Evolutionary conservation across 768 basidiomycete species (phyloP).

Genomic region (Boletus tomentosulus): DNA sequence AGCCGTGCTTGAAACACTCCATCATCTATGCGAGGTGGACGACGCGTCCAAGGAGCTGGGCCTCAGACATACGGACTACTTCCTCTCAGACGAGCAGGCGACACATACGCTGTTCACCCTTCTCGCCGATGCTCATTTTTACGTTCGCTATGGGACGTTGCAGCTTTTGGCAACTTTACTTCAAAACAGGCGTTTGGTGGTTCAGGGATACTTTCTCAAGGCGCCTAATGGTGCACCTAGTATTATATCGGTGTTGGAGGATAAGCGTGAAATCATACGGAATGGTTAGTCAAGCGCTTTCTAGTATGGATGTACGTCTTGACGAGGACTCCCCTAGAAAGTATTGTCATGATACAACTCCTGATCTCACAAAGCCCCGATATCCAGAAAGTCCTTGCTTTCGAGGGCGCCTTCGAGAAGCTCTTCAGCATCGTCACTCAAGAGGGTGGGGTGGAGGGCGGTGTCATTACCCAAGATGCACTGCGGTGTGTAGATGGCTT

Average conservation of each 20-base stretch:
- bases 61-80: conserved; percentile 75
- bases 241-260: conserved; percentile 72
- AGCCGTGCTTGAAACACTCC: conserved; percentile 87
- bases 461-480: conserved; percentile 81
- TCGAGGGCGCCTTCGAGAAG: conserved; percentile 95
- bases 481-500: conserved; percentile 82
- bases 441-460: conserved; percentile 92
- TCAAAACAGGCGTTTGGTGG: conserved; percentile 71
- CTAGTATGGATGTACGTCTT: background rate
- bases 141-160: conserved; percentile 78
- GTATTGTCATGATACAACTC: conserved; percentile 74
- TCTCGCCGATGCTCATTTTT: conserved; percentile 73
- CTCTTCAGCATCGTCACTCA: conserved; percentile 82
- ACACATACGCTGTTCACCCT: conserved; percentile 74
- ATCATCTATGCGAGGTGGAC: conserved; percentile 78
- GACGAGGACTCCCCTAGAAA: conserved; percentile 49
- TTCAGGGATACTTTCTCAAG: conserved; percentile 91
- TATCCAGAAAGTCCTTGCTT: conserved; percentile 94
- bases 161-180: conserved; percentile 79
- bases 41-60: conserved; percentile 61
- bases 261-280: conserved; percentile 83
- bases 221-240: conserved; percentile 73
- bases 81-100: conserved; percentile 69
- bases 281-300: conserved; percentile 54
- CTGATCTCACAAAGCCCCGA: conserved; percentile 85